Conservation (phyloP, 345 rosid genomes). For the Eucalyptus sideroxylon region DNA sequence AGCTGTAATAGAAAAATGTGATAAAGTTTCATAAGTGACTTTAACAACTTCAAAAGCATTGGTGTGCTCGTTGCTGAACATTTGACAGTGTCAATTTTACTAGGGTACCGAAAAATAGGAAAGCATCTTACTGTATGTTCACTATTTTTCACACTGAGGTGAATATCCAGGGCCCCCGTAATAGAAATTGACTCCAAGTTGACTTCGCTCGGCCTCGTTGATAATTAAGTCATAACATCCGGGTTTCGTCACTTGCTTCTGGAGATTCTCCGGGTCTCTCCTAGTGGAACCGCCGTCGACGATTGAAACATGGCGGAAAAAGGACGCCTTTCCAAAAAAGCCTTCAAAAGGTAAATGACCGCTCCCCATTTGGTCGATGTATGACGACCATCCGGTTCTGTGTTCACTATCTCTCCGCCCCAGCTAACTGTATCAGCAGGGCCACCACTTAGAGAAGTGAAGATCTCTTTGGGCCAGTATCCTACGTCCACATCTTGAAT, state of each 20-base stretch:
- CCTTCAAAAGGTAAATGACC: no score
- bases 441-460: neutral
- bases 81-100: neutral
- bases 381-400: neutral
- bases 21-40: neutral
- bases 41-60: neutral
- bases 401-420: neutral
- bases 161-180: neutral
- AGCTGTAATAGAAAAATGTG: no score
- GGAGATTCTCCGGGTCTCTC: no score
- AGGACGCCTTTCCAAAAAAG: no score
- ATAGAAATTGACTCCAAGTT: neutral
- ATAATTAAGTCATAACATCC: neutral
- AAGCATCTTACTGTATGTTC: neutral
- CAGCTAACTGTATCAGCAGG: neutral
- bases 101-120: neutral
- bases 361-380: neutral
- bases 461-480: neutral
- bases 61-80: neutral
- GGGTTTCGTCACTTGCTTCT: no score
- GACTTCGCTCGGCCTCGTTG: no score
- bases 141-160: neutral
- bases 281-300: no score
- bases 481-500: neutral
- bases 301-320: no score